Conservation (phyloP, 176 grass and related monocot genomes). For the Thalia dealbata region DNA sequence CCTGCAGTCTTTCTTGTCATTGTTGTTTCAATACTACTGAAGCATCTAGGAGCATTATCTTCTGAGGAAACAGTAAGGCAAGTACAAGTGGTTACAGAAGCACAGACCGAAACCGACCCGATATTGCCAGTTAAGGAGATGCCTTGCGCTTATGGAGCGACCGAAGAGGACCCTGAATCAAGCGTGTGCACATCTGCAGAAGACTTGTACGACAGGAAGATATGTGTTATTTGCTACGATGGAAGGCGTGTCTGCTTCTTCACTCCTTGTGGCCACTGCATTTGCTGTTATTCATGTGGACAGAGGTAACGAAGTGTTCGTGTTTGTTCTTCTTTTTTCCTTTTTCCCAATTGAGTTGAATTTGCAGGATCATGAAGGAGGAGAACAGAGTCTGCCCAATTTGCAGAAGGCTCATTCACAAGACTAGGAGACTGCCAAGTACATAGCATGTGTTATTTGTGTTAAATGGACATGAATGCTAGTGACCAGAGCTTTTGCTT, state of each 20-base stretch:
- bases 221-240: conserved; percentile 42
- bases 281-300: conserved; percentile 26
- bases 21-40: conserved; percentile 24
- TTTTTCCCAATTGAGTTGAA: not conserved
- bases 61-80: not conserved
- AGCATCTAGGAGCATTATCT: conserved; percentile 20
- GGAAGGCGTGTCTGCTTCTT: conserved; percentile 29
- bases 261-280: conserved; percentile 33
- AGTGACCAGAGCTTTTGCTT: too few relatives aligned
- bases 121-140: conserved; percentile 35
- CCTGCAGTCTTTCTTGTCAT: conserved; percentile 21
- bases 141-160: conserved; percentile 27
- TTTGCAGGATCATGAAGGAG: conserved; percentile 30
- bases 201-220: conserved; percentile 39
- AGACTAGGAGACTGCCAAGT: conserved; percentile 1
- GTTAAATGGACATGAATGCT: too few relatives aligned
- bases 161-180: conserved; percentile 20
- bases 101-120: conserved; percentile 23
- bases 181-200: conserved; percentile 22
- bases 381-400: conserved; percentile 28
- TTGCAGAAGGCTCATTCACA: conserved; percentile 22
- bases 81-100: not conserved
- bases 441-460: not conserved
- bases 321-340: not conserved
- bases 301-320: conserved; percentile 23